Base-by-base conservation (phyloP, 805 yeast species). In the Yarrowia divulgata region DNA sequence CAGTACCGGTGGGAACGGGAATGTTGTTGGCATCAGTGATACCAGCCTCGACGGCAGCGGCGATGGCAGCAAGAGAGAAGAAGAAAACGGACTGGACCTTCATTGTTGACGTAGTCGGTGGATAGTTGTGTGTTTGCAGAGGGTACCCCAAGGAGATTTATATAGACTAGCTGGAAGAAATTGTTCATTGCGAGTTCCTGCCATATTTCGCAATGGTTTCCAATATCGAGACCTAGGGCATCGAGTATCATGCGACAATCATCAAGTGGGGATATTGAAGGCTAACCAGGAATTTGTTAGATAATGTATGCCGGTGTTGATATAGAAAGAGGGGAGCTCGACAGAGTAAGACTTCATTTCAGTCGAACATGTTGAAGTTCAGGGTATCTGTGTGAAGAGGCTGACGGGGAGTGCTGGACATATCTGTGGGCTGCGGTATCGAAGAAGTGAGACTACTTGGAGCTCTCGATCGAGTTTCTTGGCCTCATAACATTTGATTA, bases 51-150 rank as follows among this genome's bases (percentile, higher is more conserved):
- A 57, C 2, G 39, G 63, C 63, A 19, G 63, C 63, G 13, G 63
- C 63, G n/a, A 57, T 57, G 14, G 63, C 63, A 12, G 63, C 63
- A 29, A 57, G 63, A 40, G 63, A 57, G n/a, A 57, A 57, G 63
- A 57, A 9, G 23, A 57, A 57, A 19, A 57, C 63, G 19, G 46
- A 29, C 48, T 57, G 46, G 39, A 57, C 37, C 63, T 57, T 40
- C 63, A 57, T 57, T 8, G 63, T 40, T 37, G 48, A 29, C 8
- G 14, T n/a, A 6, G 43, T 9, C 13, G 45, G 60, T 54, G 8
- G 45, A 14, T 54, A n/a, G 6, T 37, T 18, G 18, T 12, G 14
- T 54, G 7, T 8, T 4, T 13, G 0, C 10, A 37, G 32, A 12
- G 19, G 32, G 43, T 19, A 19, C 6, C n/a, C 8, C 14, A 14